Percentiles rank a stretch among this genome's conserved stretches.
These are phyloP conservation scores for Coemansia sp. DNA, from an alignment of 192 early-diverging fungal genomes.

Conservation along the genomic window DNA sequence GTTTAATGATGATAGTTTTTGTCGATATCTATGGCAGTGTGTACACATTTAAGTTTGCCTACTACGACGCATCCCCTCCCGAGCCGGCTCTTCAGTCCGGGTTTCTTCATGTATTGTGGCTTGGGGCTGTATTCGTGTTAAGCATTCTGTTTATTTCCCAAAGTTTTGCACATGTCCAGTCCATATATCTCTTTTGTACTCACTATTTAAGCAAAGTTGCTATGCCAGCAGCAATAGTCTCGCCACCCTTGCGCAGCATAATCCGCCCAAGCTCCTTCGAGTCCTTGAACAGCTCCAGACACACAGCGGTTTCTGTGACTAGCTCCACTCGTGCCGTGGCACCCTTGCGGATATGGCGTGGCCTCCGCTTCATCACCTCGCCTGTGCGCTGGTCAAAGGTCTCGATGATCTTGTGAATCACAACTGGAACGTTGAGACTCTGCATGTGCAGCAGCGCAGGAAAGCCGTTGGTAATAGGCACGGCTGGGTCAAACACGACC, in stretches of 20 bases:
- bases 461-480: conserved; percentile 90
- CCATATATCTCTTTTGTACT: too few species aligned
- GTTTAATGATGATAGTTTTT: not conserved
- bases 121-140: too few species aligned
- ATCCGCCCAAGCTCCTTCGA: conserved; percentile 87
- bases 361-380: conserved; percentile 80
- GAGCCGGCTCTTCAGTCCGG: too few species aligned
- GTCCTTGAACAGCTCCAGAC: conserved; percentile 78
- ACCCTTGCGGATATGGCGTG: conserved; percentile 57
- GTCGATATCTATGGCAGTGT: not conserved
- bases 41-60: too few species aligned
- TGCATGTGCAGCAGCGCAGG: conserved; percentile 83
- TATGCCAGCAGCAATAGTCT: conserved; percentile 87
- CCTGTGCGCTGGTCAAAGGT: conserved; percentile 78
- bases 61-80: too few species aligned
- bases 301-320: conserved; percentile 65
- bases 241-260: conserved; percentile 77
- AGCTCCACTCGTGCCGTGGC: conserved; percentile 83
- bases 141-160: conserved; percentile 35
- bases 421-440: conserved; percentile 74
- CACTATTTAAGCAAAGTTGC: conserved; percentile 56
- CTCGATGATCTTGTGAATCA: conserved; percentile 69
- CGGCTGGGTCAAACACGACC: conserved; percentile 87
- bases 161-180: too few species aligned
- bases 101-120: too few species aligned